Conservation (phyloP, 257 asterid genomes). For the Jaltomata sinuosa region DNA sequence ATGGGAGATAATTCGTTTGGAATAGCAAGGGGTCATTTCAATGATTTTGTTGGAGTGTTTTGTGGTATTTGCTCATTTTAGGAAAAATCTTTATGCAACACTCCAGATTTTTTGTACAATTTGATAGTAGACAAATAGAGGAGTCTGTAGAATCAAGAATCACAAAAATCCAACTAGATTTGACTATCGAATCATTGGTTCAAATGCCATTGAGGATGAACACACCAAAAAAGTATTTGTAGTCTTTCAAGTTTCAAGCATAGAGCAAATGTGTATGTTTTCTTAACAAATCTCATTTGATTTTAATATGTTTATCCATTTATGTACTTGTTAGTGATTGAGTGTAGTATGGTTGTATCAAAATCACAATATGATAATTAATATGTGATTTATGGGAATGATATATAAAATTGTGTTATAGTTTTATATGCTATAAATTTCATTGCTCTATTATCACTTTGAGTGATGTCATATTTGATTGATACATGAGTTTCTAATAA, state of each 20-base stretch:
- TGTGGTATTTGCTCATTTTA: constrained; percentile 14
- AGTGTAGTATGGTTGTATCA: background rate
- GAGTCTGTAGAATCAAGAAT: constrained; percentile 24
- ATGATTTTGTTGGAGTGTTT: constrained; percentile 12
- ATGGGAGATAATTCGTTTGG: constrained; percentile 14
- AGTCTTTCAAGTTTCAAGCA: background rate
- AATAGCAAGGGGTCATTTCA: constrained; percentile 37
- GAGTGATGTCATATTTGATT: background rate
- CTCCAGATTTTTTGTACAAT: background rate
- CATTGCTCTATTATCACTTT: background rate
- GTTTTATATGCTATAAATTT: background rate
- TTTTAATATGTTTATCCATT: background rate
- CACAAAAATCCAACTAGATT: constrained; percentile 11
- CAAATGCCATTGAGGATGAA: constrained; percentile 44
- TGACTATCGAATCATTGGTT: constrained; percentile 5
- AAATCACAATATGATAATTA: background rate
- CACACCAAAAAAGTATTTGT: constrained; percentile 13
- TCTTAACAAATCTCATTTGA: background rate
- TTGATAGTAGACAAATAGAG: background rate
- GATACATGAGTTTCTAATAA: background rate
- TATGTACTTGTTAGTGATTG: background rate
- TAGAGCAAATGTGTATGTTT: background rate
- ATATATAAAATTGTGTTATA: background rate
- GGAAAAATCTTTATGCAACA: constrained; percentile 13
- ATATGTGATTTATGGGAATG: background rate